Base-by-base conservation (phyloP, 2,329 filamentous ascomycete species). In the Parastagonospora avenae region DNA sequence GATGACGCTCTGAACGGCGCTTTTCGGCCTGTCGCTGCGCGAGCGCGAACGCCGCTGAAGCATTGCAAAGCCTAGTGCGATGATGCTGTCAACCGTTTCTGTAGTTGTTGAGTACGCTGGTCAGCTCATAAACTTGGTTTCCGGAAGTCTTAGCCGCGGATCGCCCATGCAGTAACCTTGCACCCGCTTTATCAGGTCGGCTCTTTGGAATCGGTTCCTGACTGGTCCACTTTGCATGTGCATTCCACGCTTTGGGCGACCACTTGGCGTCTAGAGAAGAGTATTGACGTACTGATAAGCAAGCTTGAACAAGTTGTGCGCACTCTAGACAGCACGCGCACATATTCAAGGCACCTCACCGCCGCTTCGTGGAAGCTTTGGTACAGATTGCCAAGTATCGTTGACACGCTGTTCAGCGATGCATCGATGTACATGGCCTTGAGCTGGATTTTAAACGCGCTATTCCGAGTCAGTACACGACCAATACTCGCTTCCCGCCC, bases 361-460 rank as follows among this genome's bases (percentile, higher is more conserved):
- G 91, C 92, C 6, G 89, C 86, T 71, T 95, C 91, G 14, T 79
- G 65, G 63, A 97, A 93, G 29, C 85, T 86, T n/a, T 82, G 80
- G 64, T 87, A 84, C 3, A 97, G 77, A 61, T 94, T 96, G n/a
- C 76, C 73, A 4, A 93, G 78, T 10, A 94, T 88, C 0, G 86
- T 90, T 4, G 70, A 60, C 7, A 82, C 69, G 3, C 85, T 83
- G 75, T 97, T 97, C 77, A 93, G 87, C 3, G 80, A 75, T 4
- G 89, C 90, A 71, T 95, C 91, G 63, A 90, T 87, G 70, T 91
- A 89, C 86, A 95, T 92, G 42, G 85, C 79, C 63, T 94, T 89
- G 44, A 92, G 87, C 69, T 96, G 91, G 45, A 94, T 85, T 71
- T 92, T 92, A 78, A 97, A 91, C 3, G 85, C 77, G 64, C 77